phyloP scores from a whole-genome alignment of 495 filamentous ascomycete genomes.

The Neurospora sp. region DNA sequence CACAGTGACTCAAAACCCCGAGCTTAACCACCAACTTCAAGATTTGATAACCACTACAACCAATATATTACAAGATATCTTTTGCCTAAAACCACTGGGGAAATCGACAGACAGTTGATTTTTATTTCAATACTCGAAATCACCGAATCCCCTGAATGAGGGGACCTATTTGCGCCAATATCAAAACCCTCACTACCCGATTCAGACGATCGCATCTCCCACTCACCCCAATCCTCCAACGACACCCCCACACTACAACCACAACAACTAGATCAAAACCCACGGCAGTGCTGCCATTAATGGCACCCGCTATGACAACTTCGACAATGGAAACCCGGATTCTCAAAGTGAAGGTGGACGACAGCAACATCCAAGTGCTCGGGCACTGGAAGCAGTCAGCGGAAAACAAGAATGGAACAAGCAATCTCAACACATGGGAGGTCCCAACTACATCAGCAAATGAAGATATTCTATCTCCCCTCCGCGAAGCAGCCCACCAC shows the following conservation, averaged over 20 bases:
- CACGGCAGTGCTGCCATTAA: not conserved
- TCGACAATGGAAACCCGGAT: slow-evolving; percentile 25
- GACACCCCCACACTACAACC: not conserved
- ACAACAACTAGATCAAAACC: slow-evolving; percentile 1
- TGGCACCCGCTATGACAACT: not conserved
- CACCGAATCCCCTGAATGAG: not conserved
- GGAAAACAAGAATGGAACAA: not conserved
- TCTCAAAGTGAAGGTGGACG: slow-evolving; percentile 16
- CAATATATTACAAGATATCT: not conserved
- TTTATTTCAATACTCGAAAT: not conserved
- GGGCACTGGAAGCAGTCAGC: slow-evolving; percentile 11
- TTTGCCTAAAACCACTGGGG: not conserved
- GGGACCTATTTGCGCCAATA: not conserved
- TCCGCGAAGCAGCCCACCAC: slow-evolving; percentile 47
- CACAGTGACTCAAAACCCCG: slow-evolving; percentile 12
- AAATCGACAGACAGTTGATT: not conserved
- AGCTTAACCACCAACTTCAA: not conserved
- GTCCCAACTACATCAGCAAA: slow-evolving; percentile 2
- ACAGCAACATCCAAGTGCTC: slow-evolving; percentile 7
- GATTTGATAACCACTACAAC: not conserved
- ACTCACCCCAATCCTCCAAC: not conserved
- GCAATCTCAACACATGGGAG: slow-evolving; percentile 12
- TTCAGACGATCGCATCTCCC: not conserved
- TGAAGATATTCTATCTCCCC: slow-evolving; percentile 7
- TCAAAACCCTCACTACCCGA: not conserved